phyloP scores from a whole-genome alignment of 106 monocot genomes.

The Ottelia alismoides region DNA sequence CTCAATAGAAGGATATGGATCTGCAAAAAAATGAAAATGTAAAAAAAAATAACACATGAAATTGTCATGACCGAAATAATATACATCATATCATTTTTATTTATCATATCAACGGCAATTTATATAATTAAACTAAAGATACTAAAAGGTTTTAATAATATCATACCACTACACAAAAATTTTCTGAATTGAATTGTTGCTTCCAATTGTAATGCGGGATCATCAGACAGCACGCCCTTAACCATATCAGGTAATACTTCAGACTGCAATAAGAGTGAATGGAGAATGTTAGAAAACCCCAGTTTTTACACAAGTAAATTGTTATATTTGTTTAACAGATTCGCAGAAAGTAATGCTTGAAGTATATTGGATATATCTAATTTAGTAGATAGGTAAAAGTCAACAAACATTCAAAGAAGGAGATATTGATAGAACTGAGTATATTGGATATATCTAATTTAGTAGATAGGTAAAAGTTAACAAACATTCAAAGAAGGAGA shows the following conservation, averaged over 20 bases:
- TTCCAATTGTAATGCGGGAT: slow-evolving; percentile 34
- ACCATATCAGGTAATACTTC: slow-evolving; percentile 30
- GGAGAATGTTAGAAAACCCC: too few relatives aligned
- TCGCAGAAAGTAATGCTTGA: too few relatives aligned
- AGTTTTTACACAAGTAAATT: too few relatives aligned
- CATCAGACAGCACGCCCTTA: slow-evolving; percentile 29
- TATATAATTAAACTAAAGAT: not conserved
- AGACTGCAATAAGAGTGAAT: slow-evolving; percentile 25
- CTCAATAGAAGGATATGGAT: slow-evolving; percentile 26
- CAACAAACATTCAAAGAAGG: too few relatives aligned
- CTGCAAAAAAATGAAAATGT: slow-evolving; percentile 13
- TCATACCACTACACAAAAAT: slow-evolving; percentile 41
- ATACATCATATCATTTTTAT: not conserved
- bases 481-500: too few relatives aligned
- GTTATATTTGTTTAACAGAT: too few relatives aligned
- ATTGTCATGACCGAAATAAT: too few relatives aligned
- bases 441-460: too few relatives aligned
- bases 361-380: too few relatives aligned
- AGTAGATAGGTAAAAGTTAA: too few relatives aligned
- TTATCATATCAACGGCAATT: not conserved
- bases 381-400: too few relatives aligned
- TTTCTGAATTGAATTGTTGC: slow-evolving; percentile 41
- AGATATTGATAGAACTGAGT: too few relatives aligned
- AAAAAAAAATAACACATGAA: not conserved
- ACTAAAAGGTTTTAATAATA: not conserved